Conservation (phyloP, 768 basidiomycete species). For the Punctularia strigosozonata region DNA sequence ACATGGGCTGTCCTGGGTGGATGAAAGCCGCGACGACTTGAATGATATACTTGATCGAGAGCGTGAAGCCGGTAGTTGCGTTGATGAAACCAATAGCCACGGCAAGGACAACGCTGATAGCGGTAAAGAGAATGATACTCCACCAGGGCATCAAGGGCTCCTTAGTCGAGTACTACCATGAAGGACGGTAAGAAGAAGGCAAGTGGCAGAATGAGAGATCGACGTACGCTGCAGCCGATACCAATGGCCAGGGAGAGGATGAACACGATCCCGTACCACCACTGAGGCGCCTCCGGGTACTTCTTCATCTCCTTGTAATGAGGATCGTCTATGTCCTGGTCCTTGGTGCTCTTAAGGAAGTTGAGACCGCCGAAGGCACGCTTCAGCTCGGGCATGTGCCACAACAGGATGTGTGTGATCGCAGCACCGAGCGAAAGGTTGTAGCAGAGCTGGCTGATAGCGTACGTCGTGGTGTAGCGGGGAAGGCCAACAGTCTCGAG, state of each 20-base stretch:
- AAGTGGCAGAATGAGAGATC: not conserved
- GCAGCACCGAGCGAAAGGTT: constrained; percentile 39
- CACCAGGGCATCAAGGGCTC: constrained; percentile 40
- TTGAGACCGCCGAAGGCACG: constrained; percentile 29
- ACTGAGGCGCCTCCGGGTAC: constrained; percentile 42
- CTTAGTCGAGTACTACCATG: constrained; percentile 18
- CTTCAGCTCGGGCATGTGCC: constrained; percentile 40
- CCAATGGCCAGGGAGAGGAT: constrained; percentile 32
- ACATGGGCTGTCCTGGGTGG: constrained; percentile 36
- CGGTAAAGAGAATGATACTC: constrained; percentile 39
- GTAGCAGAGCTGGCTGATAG: constrained; percentile 29
- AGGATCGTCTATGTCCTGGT: constrained; percentile 36
- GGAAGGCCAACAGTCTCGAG: constrained; percentile 15
- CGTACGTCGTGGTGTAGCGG: constrained; percentile 35
- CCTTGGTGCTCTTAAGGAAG: constrained; percentile 25
- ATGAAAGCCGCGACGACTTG: constrained; percentile 40
- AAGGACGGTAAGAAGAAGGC: not conserved
- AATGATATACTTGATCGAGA: constrained; percentile 37
- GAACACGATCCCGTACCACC: constrained; percentile 36
- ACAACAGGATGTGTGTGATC: constrained; percentile 35
- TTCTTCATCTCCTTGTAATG: constrained; percentile 40
- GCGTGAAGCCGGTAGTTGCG: constrained; percentile 30
- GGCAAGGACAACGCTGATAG: constrained; percentile 7
- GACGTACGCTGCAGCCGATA: constrained; percentile 29
- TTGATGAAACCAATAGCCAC: constrained; percentile 10